phyloP scores from a whole-genome alignment of 2,329 filamentous ascomycete genomes.

The Fonsecaea pedrosoi region DNA sequence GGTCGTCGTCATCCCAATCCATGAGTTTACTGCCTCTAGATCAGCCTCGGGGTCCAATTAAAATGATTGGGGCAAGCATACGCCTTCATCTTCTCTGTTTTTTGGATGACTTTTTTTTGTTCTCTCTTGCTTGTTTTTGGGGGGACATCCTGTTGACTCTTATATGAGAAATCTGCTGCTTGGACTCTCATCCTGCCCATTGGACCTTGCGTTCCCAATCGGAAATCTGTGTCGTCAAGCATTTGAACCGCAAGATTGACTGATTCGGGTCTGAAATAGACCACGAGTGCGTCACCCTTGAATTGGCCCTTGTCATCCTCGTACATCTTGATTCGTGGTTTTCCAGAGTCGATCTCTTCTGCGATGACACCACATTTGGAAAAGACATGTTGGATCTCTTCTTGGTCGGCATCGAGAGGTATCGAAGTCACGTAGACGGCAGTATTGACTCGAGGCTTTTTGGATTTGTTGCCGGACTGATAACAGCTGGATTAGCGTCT shows the following conservation, averaged over 20 bases:
- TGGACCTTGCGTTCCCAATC: conserved; percentile 63
- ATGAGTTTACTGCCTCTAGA: conserved; percentile 75
- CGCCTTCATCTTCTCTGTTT: conserved; percentile 81
- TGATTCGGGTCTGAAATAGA: conserved; percentile 95
- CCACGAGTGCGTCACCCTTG: conserved; percentile 90
- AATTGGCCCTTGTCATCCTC: conserved; percentile 79
- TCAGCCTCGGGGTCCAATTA: neutral
- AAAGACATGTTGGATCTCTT: conserved; percentile 84
- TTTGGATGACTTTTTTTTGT: conserved; percentile 87
- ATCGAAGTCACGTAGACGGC: conserved; percentile 92
- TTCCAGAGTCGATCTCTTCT: conserved; percentile 88
- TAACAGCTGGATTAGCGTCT: conserved; percentile 40
- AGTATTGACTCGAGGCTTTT: conserved; percentile 71
- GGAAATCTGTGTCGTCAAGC: conserved; percentile 70
- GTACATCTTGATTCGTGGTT: conserved; percentile 93
- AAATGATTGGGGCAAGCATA: conserved; percentile 49
- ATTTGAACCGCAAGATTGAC: conserved; percentile 69
- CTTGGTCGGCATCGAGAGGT: conserved; percentile 76
- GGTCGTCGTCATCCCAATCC: conserved; percentile 93
- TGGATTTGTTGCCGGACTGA: conserved; percentile 42
- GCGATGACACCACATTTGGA: conserved; percentile 90
- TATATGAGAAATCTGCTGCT: conserved; percentile 87
- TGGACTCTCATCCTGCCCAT: conserved; percentile 77
- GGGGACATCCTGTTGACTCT: conserved; percentile 75
- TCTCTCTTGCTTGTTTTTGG: conserved; percentile 64